Base-by-base conservation (phyloP, 2,329 filamentous ascomycete genomes). In the Chaetomiaceae sp. region DNA sequence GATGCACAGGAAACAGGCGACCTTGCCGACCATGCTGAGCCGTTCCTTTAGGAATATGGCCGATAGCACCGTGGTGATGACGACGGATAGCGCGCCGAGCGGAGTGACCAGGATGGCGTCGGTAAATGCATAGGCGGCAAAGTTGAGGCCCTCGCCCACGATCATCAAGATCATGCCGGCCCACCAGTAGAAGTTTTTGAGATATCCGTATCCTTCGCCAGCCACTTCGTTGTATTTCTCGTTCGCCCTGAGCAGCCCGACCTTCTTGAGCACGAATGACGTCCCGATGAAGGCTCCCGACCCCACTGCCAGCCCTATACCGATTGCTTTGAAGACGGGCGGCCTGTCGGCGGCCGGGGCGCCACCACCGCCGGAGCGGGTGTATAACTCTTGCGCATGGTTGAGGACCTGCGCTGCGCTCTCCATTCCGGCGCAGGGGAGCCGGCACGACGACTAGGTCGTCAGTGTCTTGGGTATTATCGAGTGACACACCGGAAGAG, bases 131-230 rank as follows among this genome's bases (percentile, higher is more conserved):
- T 97, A 97, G 49, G 94, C 94, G 67, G 92, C 89, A 68, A 97
- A 95, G 72, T 99, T 99, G 81, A 90, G 95, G 52, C 96, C 82
- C 71, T 99, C 94, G 62, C 94, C 94, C 38, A 97, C 64, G 62
- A 97, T 96, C 94, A 99, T 97, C 54, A 97, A 78, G 0, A 76
- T 90, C 94, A 99, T 97, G 62, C 94, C 94, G 1, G 75, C 71
- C 94, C 94, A 99, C 94, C 94, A 99, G 75, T 81, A 96, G 18
- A 77, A 77, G 65, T 97, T 97, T 74, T 95, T 96, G 63, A 99
- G 82, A 69, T 97, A 99, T 57, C 92, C 91, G 69, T 97, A 97
- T 52, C 94, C 94, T 71, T 97, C 92, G 55, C 94, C 94, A 0
- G 94, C 91, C 60, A 89, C 89, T 72, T 97, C 90, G 57, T 95